Conservation (phyloP, 192 early-diverging fungal genomes). For the Backusella circina region DNA sequence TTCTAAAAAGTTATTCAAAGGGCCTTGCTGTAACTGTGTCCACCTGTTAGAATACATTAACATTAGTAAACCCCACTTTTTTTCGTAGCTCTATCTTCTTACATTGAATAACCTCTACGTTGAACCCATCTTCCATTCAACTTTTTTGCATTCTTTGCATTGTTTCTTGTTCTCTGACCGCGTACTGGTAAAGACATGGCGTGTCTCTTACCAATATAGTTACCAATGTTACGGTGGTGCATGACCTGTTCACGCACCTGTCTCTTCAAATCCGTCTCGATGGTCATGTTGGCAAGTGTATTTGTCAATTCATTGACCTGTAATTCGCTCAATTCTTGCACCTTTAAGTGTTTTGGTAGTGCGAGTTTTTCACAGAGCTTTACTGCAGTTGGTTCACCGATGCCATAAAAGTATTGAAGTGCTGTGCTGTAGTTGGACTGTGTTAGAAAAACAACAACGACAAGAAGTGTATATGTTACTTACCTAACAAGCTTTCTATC, state of each 20-base stretch:
- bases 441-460: not conserved
- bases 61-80: not conserved
- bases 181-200: slow-evolving; percentile 85
- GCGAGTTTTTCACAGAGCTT: slow-evolving; percentile 77
- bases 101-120: slow-evolving; percentile 33
- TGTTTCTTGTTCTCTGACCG: slow-evolving; percentile 85
- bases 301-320: slow-evolving; percentile 84
- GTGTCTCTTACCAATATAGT: slow-evolving; percentile 81
- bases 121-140: slow-evolving; percentile 68
- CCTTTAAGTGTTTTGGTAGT: slow-evolving; percentile 82
- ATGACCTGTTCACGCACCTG: slow-evolving; percentile 66
- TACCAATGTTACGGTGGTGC: slow-evolving; percentile 68
- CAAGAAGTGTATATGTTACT: not conserved
- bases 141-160: slow-evolving; percentile 82
- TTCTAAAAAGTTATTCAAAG: slow-evolving; percentile 31
- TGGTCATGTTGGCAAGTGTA: slow-evolving; percentile 84
- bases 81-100: not conserved
- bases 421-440: slow-evolving; percentile 48
- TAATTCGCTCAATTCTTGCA: slow-evolving; percentile 83
- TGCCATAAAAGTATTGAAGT: slow-evolving; percentile 86
- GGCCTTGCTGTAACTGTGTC: slow-evolving; percentile 26
- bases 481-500: slow-evolving; percentile 77
- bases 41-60: slow-evolving; percentile 8
- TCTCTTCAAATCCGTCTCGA: slow-evolving; percentile 77
- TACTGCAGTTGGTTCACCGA: slow-evolving; percentile 72